Conservation (phyloP, 768 basidiomycete genomes). For the Suillus hirtellus region DNA sequence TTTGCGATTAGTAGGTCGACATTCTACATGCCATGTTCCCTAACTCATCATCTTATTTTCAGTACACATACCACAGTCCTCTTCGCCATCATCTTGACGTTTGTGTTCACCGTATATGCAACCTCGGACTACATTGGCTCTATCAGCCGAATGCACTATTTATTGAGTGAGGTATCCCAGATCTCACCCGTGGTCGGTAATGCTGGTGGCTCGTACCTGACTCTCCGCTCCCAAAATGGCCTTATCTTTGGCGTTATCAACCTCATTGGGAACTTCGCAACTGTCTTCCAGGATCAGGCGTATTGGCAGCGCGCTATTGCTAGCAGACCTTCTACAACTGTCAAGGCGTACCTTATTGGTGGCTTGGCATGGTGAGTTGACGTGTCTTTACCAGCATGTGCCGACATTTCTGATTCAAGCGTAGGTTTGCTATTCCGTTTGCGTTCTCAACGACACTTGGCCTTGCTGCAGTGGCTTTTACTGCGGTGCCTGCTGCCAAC, state of each 20-base stretch:
- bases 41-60: background rate
- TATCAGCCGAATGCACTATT: slow-evolving; percentile 72
- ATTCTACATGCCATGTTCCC: background rate
- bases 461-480: slow-evolving; percentile 82
- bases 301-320: slow-evolving; percentile 96
- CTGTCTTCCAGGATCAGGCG: slow-evolving; percentile 66
- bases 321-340: slow-evolving; percentile 76
- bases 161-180: slow-evolving; percentile 61
- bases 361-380: slow-evolving; percentile 75
- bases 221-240: slow-evolving; percentile 75
- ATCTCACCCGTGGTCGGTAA: slow-evolving; percentile 73
- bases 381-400: background rate
- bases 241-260: slow-evolving; percentile 87
- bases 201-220: slow-evolving; percentile 81
- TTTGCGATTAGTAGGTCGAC: slow-evolving; percentile 79
- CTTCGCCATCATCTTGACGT: slow-evolving; percentile 80
- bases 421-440: slow-evolving; percentile 83
- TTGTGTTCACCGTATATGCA: slow-evolving; percentile 79
- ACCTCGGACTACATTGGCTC: slow-evolving; percentile 81
- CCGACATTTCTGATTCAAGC: background rate
- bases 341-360: slow-evolving; percentile 89
- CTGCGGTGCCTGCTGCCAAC: slow-evolving; percentile 37
- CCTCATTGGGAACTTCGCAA: slow-evolving; percentile 80
- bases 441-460: slow-evolving; percentile 86
- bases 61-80: slow-evolving; percentile 88